A percentile compares a stretch with the other conserved stretches of the same genome.
Conservation (phyloP, 306 rosid species). For the Purshia tridentata region DNA sequence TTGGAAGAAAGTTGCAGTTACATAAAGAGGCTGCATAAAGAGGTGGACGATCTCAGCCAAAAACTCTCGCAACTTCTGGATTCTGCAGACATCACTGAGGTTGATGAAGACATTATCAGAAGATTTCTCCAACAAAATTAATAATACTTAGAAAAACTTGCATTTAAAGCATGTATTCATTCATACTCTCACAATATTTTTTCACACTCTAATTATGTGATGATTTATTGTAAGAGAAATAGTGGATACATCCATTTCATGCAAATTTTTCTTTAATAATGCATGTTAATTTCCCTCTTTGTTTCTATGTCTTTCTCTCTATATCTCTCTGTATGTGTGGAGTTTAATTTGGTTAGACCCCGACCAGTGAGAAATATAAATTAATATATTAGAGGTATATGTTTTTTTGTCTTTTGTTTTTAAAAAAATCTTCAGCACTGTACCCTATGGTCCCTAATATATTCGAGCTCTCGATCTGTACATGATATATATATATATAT, state of each 20-base stretch:
- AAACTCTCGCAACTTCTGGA: conserved; percentile 36
- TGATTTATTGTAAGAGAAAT: too few relatives aligned
- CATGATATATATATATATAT: too few relatives aligned
- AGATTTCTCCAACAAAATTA: conserved; percentile 12
- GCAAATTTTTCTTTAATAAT: too few relatives aligned
- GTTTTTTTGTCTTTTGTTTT: neutral
- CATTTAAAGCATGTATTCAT: too few relatives aligned
- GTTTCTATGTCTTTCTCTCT: conserved; percentile 9
- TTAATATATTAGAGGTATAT: neutral
- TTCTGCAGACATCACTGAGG: conserved; percentile 28
- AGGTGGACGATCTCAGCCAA: conserved; percentile 39
- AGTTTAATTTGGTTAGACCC: conserved; percentile 10
- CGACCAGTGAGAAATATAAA: neutral
- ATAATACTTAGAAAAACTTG: neutral
- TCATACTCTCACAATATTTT: too few relatives aligned
- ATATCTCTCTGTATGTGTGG: neutral
- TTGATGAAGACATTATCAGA: conserved; percentile 27
- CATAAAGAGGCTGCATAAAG: conserved; percentile 41
- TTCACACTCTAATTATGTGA: too few relatives aligned
- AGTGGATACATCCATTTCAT: too few relatives aligned
- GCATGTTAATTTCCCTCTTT: too few relatives aligned
- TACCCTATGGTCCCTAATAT: too few relatives aligned
- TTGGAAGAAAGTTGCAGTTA: conserved; percentile 44
- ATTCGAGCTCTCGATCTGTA: neutral
- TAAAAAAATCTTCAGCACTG: neutral